These are phyloP conservation scores for Kodamaea neixiangensis DNA, from an alignment of 805 yeast genomes.

Conservation along the genomic window DNA sequence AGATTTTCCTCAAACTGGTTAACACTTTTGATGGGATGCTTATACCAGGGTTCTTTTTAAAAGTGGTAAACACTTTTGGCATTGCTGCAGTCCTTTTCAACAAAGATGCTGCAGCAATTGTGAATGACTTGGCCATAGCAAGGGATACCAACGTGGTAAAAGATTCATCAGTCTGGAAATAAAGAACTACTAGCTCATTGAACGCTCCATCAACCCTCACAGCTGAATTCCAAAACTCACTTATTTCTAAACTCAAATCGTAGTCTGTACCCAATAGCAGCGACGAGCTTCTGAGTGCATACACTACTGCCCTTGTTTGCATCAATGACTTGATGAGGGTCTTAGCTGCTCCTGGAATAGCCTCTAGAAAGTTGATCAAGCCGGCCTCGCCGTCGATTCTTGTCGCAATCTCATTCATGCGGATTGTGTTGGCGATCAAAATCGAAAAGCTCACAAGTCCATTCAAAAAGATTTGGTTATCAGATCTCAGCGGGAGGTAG, in stretches of 20 bases:
- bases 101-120: slow-evolving; percentile 11
- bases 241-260: slow-evolving; percentile 18
- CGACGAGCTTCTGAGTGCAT: slow-evolving; percentile 13
- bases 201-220: slow-evolving; percentile 28
- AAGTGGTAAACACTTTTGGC: neutral
- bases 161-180: slow-evolving; percentile 48
- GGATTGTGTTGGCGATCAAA: slow-evolving; percentile 50
- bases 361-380: slow-evolving; percentile 24
- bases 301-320: slow-evolving; percentile 36
- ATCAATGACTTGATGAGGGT: slow-evolving; percentile 43
- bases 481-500: neutral
- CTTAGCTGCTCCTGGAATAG: slow-evolving; percentile 29
- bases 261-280: slow-evolving; percentile 12
- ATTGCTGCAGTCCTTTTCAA: neutral
- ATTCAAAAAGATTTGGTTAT: neutral
- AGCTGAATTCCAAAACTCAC: slow-evolving; percentile 27
- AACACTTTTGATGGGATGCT: neutral
- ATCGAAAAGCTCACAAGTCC: slow-evolving; percentile 9
- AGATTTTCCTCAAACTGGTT: neutral
- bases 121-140: slow-evolving; percentile 31
- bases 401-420: slow-evolving; percentile 59
- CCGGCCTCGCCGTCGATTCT: slow-evolving; percentile 45
- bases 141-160: slow-evolving; percentile 36
- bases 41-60: slow-evolving; percentile 10
- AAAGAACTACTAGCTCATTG: slow-evolving; percentile 40